A percentile compares a stretch with the other conserved stretches of the same genome.
These are phyloP conservation scores for Zizania latifolia DNA, from an alignment of 176 grass and related monocot species.

Conservation along the genomic window DNA sequence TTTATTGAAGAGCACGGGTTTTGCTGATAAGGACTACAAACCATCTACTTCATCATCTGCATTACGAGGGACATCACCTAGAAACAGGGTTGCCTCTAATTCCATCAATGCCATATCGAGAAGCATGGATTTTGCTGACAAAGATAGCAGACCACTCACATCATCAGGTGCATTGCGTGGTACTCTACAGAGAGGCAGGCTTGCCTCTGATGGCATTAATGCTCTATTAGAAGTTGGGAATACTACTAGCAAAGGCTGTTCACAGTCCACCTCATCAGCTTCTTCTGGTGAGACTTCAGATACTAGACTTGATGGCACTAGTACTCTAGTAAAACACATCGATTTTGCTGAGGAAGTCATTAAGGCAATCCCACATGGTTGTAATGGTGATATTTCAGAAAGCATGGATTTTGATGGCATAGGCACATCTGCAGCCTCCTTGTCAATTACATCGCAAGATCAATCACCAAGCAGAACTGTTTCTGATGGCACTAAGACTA, in stretches of 20 bases:
- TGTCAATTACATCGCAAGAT: slow-evolving; percentile 30
- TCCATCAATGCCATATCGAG: background rate
- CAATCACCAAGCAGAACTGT: slow-evolving; percentile 6
- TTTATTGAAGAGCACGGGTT: slow-evolving; percentile 22
- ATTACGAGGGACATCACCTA: slow-evolving; percentile 30
- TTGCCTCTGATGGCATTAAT: background rate
- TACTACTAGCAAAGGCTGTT: background rate
- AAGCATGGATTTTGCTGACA: slow-evolving; percentile 23
- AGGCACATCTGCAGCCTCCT: slow-evolving; percentile 16
- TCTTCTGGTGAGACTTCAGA: slow-evolving; percentile 22
- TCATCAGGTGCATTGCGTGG: slow-evolving; percentile 8
- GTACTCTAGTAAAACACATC: slow-evolving; percentile 20
- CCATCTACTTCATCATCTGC: slow-evolving; percentile 27
- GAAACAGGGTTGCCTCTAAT: slow-evolving; percentile 29
- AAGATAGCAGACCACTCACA: slow-evolving; percentile 12
- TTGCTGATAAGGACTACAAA: slow-evolving; percentile 29
- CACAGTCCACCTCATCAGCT: slow-evolving; percentile 2
- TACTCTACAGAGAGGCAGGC: background rate
- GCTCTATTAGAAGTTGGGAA: slow-evolving; percentile 7
- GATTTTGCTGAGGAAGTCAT: slow-evolving; percentile 16
- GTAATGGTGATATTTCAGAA: slow-evolving; percentile 22
- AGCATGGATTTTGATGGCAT: slow-evolving; percentile 19
- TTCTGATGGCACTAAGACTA: slow-evolving; percentile 18
- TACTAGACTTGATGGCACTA: slow-evolving; percentile 17
- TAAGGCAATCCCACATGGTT: slow-evolving; percentile 9